Percentiles rank a stretch among this genome's conserved stretches.
Conservation (phyloP, 2,329 filamentous ascomycete species). For the Penicillium sclerotigenum region DNA sequence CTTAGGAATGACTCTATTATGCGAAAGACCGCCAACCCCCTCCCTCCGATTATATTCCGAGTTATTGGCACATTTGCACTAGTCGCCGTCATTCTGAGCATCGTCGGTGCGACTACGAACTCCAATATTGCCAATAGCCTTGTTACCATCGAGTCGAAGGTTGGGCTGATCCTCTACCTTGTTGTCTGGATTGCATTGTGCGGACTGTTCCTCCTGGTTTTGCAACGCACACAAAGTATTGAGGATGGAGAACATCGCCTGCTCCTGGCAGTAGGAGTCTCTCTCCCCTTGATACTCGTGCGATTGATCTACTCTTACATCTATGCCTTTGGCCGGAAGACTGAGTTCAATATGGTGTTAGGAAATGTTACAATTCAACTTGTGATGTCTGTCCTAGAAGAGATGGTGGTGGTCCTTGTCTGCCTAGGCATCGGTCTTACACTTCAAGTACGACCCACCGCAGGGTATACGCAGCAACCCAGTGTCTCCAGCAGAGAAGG, state of each 20-base stretch:
- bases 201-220: conserved; percentile 2
- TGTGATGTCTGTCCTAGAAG: conserved; percentile 32
- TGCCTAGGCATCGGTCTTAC: conserved; percentile 26
- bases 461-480: neutral
- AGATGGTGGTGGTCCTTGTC: conserved; percentile 30
- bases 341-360: conserved; percentile 21
- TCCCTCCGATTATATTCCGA: neutral
- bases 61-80: neutral
- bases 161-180: conserved; percentile 1
- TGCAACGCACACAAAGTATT: conserved; percentile 23
- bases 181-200: neutral
- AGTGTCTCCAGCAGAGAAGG: neutral
- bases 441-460: conserved; percentile 8
- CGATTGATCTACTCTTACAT: conserved; percentile 33
- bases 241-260: conserved; percentile 29
- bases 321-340: conserved; percentile 24
- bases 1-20: conserved; percentile 7
- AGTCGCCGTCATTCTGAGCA: neutral
- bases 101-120: neutral
- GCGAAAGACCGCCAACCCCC: neutral
- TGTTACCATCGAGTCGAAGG: neutral
- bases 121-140: neutral
- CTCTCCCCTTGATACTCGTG: conserved; percentile 31
- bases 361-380: conserved; percentile 28
- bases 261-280: conserved; percentile 26